Percentiles rank a stretch among this genome's conserved stretches.
phyloP scores from a whole-genome alignment of 164 flowering plant genomes.

The Tetrastigma voinierianum region DNA sequence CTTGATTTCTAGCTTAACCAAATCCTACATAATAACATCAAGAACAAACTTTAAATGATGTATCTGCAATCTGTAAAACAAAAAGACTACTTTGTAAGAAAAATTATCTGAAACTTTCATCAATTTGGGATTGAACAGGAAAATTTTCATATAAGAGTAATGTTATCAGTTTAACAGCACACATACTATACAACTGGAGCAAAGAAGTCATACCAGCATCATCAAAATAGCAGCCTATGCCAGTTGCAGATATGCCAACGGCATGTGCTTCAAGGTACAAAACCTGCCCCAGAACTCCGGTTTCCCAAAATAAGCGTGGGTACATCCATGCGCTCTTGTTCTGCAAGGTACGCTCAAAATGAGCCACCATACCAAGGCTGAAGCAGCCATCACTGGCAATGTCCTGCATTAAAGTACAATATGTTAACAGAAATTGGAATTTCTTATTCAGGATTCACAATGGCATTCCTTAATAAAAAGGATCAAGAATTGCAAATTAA shows the following conservation, averaged over 20 bases:
- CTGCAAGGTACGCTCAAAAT: constrained; percentile 54
- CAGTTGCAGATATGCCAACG: constrained; percentile 90
- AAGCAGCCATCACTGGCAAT: constrained; percentile 95
- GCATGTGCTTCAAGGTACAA: constrained; percentile 96
- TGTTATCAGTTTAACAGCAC: too few relatives aligned
- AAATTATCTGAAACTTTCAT: not conserved
- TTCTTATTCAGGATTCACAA: not conserved
- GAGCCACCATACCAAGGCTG: constrained; percentile 96
- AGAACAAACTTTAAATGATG: too few relatives aligned
- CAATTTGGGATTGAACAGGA: not conserved
- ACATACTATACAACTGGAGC: not conserved
- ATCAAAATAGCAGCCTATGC: constrained; percentile 96
- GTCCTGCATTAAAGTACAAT: constrained; percentile 48
- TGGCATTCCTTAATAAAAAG: not conserved
- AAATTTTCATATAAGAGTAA: too few relatives aligned
- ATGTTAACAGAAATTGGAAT: not conserved
- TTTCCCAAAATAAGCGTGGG: constrained; percentile 95
- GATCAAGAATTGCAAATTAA: too few relatives aligned
- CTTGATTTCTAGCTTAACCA: too few relatives aligned
- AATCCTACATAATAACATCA: too few relatives aligned
- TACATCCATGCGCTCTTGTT: constrained; percentile 76
- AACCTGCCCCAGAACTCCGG: constrained; percentile 89
- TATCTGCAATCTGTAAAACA: too few relatives aligned
- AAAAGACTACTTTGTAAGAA: not conserved
- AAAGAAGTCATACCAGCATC: constrained; percentile 61